A percentile compares a stretch with the other conserved stretches of the same genome.
These are phyloP conservation scores for Picochlorum sp. DNA, from an alignment of 139 green algal genomes.

Conservation along the genomic window DNA sequence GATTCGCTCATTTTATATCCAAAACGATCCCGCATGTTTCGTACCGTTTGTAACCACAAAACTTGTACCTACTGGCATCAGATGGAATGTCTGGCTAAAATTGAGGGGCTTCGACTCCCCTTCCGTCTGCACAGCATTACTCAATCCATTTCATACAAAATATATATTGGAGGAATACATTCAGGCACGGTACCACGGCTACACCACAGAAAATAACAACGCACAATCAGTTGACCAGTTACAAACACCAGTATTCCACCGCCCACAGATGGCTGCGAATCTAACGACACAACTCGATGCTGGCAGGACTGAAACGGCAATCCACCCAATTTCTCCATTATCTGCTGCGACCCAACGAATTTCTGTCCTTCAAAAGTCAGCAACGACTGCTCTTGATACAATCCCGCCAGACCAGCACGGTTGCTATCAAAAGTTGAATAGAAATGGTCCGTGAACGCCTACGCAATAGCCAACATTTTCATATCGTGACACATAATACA, in stretches of 20 bases:
- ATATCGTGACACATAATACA: not conserved
- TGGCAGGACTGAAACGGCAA: slow-evolving; percentile 74
- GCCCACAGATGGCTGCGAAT: slow-evolving; percentile 69
- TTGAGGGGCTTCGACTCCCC: slow-evolving; percentile 66
- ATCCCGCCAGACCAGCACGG: slow-evolving; percentile 38
- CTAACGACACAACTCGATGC: slow-evolving; percentile 55
- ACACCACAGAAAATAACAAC: too few species aligned
- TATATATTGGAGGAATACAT: not conserved
- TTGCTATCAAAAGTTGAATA: slow-evolving; percentile 89
- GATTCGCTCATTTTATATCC: not conserved
- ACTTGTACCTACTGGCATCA: slow-evolving; percentile 51
- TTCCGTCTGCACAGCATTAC: slow-evolving; percentile 38
- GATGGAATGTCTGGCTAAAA: slow-evolving; percentile 90
- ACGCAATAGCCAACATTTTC: too few species aligned
- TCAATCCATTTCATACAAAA: slow-evolving; percentile 10
- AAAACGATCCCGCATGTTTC: too few species aligned
- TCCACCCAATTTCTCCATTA: slow-evolving; percentile 58
- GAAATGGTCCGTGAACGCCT: slow-evolving; percentile 93
- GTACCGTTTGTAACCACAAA: slow-evolving; percentile 83
- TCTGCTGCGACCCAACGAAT: slow-evolving; percentile 51
- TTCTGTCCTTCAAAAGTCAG: slow-evolving; percentile 81
- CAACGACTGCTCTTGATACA: slow-evolving; percentile 79
- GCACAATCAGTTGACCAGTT: slow-evolving; percentile 57
- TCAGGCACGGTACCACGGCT: not conserved
- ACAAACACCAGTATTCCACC: slow-evolving; percentile 81